These are phyloP conservation scores for Exophiala spinifera DNA, from an alignment of 2,329 filamentous ascomycete genomes.

Conservation along the genomic window DNA sequence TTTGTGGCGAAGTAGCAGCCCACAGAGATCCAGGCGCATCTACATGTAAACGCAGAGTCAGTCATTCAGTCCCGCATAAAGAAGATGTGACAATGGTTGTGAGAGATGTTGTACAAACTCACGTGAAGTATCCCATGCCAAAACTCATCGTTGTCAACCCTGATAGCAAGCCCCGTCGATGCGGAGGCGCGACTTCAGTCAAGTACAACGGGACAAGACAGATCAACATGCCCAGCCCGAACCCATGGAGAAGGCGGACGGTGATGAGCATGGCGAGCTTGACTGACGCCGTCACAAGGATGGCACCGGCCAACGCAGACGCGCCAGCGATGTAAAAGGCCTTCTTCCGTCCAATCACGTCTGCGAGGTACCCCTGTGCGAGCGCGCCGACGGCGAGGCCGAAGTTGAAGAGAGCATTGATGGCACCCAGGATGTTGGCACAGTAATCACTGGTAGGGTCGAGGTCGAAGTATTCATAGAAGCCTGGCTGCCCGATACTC, in stretches of 20 bases:
- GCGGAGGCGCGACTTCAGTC: constrained; percentile 42
- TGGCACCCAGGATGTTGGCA: constrained; percentile 42
- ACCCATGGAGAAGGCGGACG: constrained; percentile 32
- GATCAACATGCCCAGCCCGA: constrained; percentile 46
- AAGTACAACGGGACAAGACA: constrained; percentile 44
- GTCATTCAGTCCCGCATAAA: not conserved
- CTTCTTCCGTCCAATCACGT: constrained; percentile 37
- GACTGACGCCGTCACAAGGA: constrained; percentile 38
- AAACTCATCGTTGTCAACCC: constrained; percentile 13
- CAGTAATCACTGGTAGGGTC: constrained; percentile 28
- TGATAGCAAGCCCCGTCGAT: constrained; percentile 38
- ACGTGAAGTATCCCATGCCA: constrained; percentile 15
- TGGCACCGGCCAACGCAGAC: constrained; percentile 35
- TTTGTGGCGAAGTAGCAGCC: constrained; percentile 13
- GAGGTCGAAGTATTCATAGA: constrained; percentile 50
- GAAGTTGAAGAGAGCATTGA: constrained; percentile 45
- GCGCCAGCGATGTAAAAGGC: constrained; percentile 38
- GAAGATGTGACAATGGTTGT: not conserved
- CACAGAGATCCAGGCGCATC: constrained; percentile 5
- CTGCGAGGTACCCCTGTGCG: constrained; percentile 38
- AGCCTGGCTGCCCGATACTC: constrained; percentile 53
- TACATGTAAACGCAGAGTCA: not conserved
- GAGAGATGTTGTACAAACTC: not conserved
- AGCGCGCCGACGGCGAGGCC: constrained; percentile 38
- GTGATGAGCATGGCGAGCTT: constrained; percentile 20